Evolutionary conservation across 179 eudicot species (phyloP).

Genomic region (Heliamphora pulchella): DNA sequence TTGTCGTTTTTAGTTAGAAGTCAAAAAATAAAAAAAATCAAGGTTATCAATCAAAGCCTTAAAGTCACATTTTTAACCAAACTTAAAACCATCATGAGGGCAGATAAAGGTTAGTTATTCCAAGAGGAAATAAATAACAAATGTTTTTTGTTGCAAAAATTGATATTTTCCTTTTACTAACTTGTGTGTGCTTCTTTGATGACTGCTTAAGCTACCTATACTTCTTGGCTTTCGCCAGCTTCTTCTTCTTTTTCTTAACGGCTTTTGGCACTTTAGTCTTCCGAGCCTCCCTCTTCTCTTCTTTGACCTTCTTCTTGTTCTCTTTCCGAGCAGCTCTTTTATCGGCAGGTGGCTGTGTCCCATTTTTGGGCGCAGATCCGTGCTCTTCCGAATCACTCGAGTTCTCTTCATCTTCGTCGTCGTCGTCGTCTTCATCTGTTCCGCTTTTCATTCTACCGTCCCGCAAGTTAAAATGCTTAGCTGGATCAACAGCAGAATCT

Average conservation of each 20-base stretch:
- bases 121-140: too few relatives aligned
- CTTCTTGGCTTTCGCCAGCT: slow-evolving; percentile 82
- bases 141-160: too few relatives aligned
- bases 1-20: too few relatives aligned
- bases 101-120: too few relatives aligned
- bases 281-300: slow-evolving; percentile 84
- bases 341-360: slow-evolving; percentile 34
- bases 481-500: slow-evolving; percentile 20
- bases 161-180: too few relatives aligned
- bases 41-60: too few relatives aligned
- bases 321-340: slow-evolving; percentile 76
- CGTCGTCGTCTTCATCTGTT: slow-evolving; percentile 37
- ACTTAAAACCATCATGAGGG: too few relatives aligned
- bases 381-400: slow-evolving; percentile 40
- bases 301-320: slow-evolving; percentile 94
- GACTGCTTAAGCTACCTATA: slow-evolving; percentile 33
- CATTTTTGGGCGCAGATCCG: slow-evolving; percentile 17
- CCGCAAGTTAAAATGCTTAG: slow-evolving; percentile 17
- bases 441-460: slow-evolving; percentile 36
- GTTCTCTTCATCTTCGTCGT: slow-evolving; percentile 40
- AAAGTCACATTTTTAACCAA: too few relatives aligned
- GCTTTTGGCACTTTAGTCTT: slow-evolving; percentile 80
- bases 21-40: too few relatives aligned
- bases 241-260: slow-evolving; percentile 82
- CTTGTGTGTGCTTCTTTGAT: too few relatives aligned